Evolutionary conservation across 1,284 basidiomycete species (phyloP), one percentile per base, ranked within the genome.

Genomic region (Moesziomyces parantarcticus): DNA sequence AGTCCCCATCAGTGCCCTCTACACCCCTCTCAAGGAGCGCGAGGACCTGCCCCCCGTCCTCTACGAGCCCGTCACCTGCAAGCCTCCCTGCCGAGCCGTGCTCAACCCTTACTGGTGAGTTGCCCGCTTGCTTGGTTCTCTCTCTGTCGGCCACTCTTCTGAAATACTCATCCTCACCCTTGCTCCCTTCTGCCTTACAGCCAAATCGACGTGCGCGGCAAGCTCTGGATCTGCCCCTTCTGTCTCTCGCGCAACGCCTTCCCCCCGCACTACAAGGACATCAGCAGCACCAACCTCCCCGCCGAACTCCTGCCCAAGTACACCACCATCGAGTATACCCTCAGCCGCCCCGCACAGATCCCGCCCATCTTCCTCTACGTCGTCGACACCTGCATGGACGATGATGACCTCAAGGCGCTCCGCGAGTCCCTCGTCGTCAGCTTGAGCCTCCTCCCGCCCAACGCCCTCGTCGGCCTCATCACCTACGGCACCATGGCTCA

Each of bases 171-270:
- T 22, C 11, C 39, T 52, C 16, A 34, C 26, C 34, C 8, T 10
- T 26, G 23, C 20, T 5, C 32, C 4, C 13, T 23, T 20, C 34
- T 22, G 45, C 39, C 9, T 13, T 60, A 62, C 59, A 97, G 96
- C 85, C 96, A 98, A 88, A 95, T 99, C 84, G 96, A 99, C 86
- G 93, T 98, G 64, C 90, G 97, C 77, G 95, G 93, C 75, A 99
- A 98, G 86, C 90, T 99, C 58, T 99, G 96, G 96, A 98, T 99
- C 80, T 99, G 96, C 84, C 96, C 96, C 3, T 99, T 99, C 87
- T 99, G 96, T 86, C 88, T 98, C 59, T 92, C 93, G 55, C 91
- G 96, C 68, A 99, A 98, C 85, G 91, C 95, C 2, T 98, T 99
- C 87, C 96, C 96, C 9, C 93, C 94, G 0, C 96, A 99, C 85